Evolutionary conservation across 768 basidiomycete genomes (phyloP), one percentile per base, ranked within the genome.

Genomic region (Podaxis mareebaensis): DNA sequence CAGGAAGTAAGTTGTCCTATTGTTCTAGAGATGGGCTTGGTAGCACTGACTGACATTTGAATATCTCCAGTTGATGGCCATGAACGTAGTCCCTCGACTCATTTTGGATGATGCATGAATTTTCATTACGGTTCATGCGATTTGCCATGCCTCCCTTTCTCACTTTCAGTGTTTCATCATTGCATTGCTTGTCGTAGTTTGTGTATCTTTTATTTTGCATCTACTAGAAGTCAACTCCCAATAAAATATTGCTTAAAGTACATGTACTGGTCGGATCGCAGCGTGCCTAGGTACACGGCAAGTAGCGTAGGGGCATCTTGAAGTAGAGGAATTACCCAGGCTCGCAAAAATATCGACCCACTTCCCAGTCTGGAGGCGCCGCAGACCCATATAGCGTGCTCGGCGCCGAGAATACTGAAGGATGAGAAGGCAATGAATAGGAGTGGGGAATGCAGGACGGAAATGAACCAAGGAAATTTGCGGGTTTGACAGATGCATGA

Each of bases 11-110:
- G 84, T 44, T 49, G 24, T 40, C 58, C 60, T 66, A 38, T 7
- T 39, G 40, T 57, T 26, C 61, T 63, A 24, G 10, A 53, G 30
- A 2, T 57, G 13, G 38, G 61, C 40, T 53, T 46, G 49, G 11
- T 55, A 38, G 52, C 22, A 28, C 55, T n/a, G 58, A 10, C 26
- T 44, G 6, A 17, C 56, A 15, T 67, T 49, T 61, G 33, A 17
- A 28, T 51, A 33, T 40, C 22, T 64, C 42, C 20, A 96, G 93
- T 76, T 97, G 69, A 94, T 96, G 93, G 95, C 94, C 10, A 97
- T 97, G 95, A 96, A 96, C 72, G 89, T 96, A 51, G 90, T 96
- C 17, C 95, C 95, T 55, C 90, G 94, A 38, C 79, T 96, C 53
- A 81, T 95, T 58, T 81, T 97, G 60, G 94, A 92, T 69, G 94